phyloP scores from a whole-genome alignment of 352 stramenopile genomes.

The Globisporangium yorkense region DNA sequence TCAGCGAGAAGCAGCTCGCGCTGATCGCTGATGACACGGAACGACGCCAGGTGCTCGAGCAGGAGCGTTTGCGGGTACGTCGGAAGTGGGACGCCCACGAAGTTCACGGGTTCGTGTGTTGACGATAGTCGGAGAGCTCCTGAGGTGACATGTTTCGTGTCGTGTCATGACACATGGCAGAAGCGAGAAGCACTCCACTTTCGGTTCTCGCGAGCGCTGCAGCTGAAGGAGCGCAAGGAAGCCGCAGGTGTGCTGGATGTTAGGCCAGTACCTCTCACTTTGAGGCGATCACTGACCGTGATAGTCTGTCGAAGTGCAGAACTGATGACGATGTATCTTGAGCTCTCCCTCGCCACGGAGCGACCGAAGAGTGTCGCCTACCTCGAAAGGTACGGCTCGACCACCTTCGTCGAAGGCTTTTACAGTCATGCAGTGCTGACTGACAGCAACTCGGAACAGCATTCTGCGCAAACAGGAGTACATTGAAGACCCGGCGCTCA shows the following conservation, averaged over 20 bases:
- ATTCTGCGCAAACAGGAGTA: slow-evolving; percentile 41
- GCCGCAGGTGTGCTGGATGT: slow-evolving; percentile 21
- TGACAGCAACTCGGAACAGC: slow-evolving; percentile 7
- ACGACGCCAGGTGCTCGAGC: slow-evolving; percentile 26
- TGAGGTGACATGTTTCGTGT: not conserved
- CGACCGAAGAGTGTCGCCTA: slow-evolving; percentile 25
- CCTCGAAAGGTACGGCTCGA: slow-evolving; percentile 24
- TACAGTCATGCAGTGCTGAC: not conserved
- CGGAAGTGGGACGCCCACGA: not conserved
- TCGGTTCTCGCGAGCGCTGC: slow-evolving; percentile 33
- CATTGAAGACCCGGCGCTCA: slow-evolving; percentile 32
- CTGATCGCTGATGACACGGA: slow-evolving; percentile 20
- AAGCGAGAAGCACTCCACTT: slow-evolving; percentile 38
- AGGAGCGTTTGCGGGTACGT: slow-evolving; percentile 35
- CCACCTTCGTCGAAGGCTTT: too few relatives aligned
- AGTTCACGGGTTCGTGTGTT: not conserved
- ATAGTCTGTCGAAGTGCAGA: slow-evolving; percentile 8
- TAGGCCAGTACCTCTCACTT: not conserved
- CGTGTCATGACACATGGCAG: not conserved
- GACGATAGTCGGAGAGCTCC: too few relatives aligned
- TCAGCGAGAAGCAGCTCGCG: slow-evolving; percentile 28
- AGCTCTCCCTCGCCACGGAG: slow-evolving; percentile 20
- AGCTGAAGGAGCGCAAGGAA: slow-evolving; percentile 26
- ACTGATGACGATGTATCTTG: slow-evolving; percentile 27
- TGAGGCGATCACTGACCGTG: not conserved